Conservation (phyloP, 2,329 filamentous ascomycete species). For the Aspergillus phoenicis region DNA sequence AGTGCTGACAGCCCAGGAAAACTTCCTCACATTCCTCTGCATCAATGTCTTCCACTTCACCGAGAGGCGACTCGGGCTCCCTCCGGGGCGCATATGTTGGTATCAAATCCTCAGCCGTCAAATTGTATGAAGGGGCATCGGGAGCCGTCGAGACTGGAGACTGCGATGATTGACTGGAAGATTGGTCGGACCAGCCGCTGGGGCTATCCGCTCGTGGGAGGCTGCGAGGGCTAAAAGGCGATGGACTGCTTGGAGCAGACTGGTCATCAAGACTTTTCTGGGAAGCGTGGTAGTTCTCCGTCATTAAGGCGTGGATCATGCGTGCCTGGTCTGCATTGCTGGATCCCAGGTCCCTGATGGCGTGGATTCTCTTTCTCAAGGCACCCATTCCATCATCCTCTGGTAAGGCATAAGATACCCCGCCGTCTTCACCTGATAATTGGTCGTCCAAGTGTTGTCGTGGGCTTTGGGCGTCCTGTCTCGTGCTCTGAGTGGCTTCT, state of each 20-base stretch:
- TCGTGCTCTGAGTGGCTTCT: slow-evolving; percentile 4
- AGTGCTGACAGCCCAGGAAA: slow-evolving; percentile 82
- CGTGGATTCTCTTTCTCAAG: slow-evolving; percentile 68
- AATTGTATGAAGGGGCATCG: slow-evolving; percentile 38
- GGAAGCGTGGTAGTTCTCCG: slow-evolving; percentile 64
- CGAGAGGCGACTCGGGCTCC: slow-evolving; percentile 31
- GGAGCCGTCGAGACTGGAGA: slow-evolving; percentile 32
- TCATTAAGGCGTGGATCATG: slow-evolving; percentile 70
- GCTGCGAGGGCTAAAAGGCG: slow-evolving; percentile 28
- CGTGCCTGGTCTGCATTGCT: slow-evolving; percentile 67
- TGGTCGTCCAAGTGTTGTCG: slow-evolving; percentile 3
- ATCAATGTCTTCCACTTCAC: slow-evolving; percentile 43
- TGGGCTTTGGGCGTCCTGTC: not conserved
- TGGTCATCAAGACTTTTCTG: slow-evolving; percentile 33
- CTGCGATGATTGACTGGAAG: slow-evolving; percentile 31
- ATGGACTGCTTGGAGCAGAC: slow-evolving; percentile 23
- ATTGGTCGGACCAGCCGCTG: slow-evolving; percentile 31
- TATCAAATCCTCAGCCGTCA: slow-evolving; percentile 59
- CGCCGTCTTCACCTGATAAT: slow-evolving; percentile 22
- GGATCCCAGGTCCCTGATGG: slow-evolving; percentile 65
- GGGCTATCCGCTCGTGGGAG: slow-evolving; percentile 35
- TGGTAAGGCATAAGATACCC: slow-evolving; percentile 52
- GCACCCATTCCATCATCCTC: slow-evolving; percentile 78
- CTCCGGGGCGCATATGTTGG: slow-evolving; percentile 65
- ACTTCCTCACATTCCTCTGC: slow-evolving; percentile 54